Evolutionary conservation across 2,329 filamentous ascomycete species (phyloP), one percentile per base, ranked within the genome.

Genomic region (Epichloe sp.): DNA sequence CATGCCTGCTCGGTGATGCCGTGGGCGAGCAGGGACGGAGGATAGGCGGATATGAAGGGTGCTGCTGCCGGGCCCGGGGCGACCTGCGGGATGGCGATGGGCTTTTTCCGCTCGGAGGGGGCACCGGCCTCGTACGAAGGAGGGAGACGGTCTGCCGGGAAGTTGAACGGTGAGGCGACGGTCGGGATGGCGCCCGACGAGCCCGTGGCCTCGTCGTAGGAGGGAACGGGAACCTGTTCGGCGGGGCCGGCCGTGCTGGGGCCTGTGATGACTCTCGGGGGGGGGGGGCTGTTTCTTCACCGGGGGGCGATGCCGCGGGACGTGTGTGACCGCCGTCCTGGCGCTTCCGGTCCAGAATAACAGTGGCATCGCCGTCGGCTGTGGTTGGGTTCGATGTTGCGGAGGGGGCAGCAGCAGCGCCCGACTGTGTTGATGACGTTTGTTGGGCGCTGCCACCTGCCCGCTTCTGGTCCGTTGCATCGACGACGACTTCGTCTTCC

Each of bases 81-180:
- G 23, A 61, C 53, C 52, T 74, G 71, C 0, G 70, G 71, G 26
- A 72, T 68, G n/a, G 65, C 69, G 43, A 73, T 66, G 11, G 65
- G 67, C 7, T 57, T 60, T 26, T 7, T 21, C 21, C 58, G 53
- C 34, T 8, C 10, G 41, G 5, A 36, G 31, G 21, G 15, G n/a
- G 14, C 43, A 14, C 23, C 34, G 17, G 45, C 44, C 14, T 53
- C 51, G 48, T 68, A 71, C 1, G 64, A 47, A 0, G 68, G 57
- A 3, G 62, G 26, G 19, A 26, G 23, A 26, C 2, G 37, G 2
- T 21, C 50, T 52, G 1, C 21, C 21, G 70, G 70, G 54, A 72
- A 72, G 51, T 68, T 62, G 56, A 72, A 72, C 1, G 70, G 70
- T 15, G 54, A 49, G 7, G 52, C 44, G 8, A 55, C 44, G 31